Evolutionary conservation across 2,329 filamentous ascomycete species (phyloP).

Genomic region (Pyrenophora tritici-repentis): DNA sequence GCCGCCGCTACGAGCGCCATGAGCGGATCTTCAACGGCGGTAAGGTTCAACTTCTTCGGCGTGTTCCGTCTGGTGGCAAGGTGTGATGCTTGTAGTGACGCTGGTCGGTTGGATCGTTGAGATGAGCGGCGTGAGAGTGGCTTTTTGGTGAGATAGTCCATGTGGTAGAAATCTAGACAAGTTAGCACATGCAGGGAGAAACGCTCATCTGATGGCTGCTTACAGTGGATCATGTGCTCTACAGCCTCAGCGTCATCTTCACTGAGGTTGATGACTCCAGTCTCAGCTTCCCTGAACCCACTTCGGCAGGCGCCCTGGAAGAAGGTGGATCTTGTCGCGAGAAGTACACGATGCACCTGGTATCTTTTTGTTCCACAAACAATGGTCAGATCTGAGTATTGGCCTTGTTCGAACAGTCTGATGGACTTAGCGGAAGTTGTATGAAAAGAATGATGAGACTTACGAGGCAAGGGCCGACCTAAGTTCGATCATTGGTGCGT

Average conservation of each 20-base stretch:
- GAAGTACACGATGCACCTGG: conserved; percentile 54
- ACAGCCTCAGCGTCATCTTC: conserved; percentile 50
- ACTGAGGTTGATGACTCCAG: conserved; percentile 47
- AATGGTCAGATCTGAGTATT: conserved; percentile 57
- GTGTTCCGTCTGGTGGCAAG: conserved; percentile 17
- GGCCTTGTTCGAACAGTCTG: conserved; percentile 46
- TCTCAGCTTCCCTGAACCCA: conserved; percentile 45
- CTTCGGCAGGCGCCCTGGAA: conserved; percentile 50
- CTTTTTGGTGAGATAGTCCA: conserved; percentile 47
- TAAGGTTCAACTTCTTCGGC: conserved; percentile 38
- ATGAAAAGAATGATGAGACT: conserved; percentile 25
- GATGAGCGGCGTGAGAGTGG: conserved; percentile 38
- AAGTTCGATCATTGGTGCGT: conserved; percentile 51
- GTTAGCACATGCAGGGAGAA: conserved; percentile 22
- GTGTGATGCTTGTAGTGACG: conserved; percentile 27
- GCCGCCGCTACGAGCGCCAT: conserved; percentile 41
- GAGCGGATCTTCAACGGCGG: conserved; percentile 46
- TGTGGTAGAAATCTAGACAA: conserved; percentile 48
- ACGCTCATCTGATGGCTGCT: conserved; percentile 16
- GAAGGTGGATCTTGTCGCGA: conserved; percentile 56
- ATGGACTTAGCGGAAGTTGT: conserved; percentile 34
- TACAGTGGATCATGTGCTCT: conserved; percentile 50
- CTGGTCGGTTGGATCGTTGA: conserved; percentile 31
- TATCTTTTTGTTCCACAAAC: conserved; percentile 53
- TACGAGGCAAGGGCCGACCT: conserved; percentile 56